phyloP scores from a whole-genome alignment of 805 yeast species.

The Yueomyces sp. region DNA sequence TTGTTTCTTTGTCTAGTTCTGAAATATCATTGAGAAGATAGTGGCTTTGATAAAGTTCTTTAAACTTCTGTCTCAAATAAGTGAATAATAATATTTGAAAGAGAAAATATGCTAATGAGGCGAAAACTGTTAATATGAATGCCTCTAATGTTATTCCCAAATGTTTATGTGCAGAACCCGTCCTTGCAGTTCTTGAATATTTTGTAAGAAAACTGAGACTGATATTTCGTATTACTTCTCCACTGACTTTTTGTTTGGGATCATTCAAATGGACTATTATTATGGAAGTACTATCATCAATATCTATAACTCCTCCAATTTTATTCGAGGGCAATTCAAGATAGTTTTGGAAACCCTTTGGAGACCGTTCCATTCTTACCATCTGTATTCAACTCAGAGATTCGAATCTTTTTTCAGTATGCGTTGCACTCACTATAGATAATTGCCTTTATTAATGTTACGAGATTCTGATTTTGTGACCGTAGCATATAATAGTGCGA shows the following conservation, averaged over 20 bases:
- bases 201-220: conserved; percentile 8
- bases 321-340: not conserved
- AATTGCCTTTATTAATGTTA: too few relatives aligned
- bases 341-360: not conserved
- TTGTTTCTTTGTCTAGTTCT: not conserved
- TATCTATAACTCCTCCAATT: not conserved
- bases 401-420: too few relatives aligned
- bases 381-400: too few relatives aligned
- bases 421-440: too few relatives aligned
- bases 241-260: conserved; percentile 1
- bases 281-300: not conserved
- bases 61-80: conserved; percentile 24
- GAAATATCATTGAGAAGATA: conserved; percentile 10
- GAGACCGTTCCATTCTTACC: too few relatives aligned
- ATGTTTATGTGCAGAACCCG: conserved; percentile 44
- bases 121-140: conserved; percentile 40
- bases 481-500: too few relatives aligned
- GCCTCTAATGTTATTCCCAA: conserved; percentile 46
- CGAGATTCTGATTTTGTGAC: too few relatives aligned
- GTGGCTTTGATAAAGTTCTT: conserved; percentile 42
- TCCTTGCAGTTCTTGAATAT: conserved; percentile 39
- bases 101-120: conserved; percentile 40
- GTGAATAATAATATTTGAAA: conserved; percentile 36
- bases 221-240: conserved; percentile 5
- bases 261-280: not conserved